A percentile compares a stretch with the other conserved stretches of the same genome.
Evolutionary conservation across 2,329 filamentous ascomycete genomes (phyloP).

Genomic region (Elsinoe fawcettii): DNA sequence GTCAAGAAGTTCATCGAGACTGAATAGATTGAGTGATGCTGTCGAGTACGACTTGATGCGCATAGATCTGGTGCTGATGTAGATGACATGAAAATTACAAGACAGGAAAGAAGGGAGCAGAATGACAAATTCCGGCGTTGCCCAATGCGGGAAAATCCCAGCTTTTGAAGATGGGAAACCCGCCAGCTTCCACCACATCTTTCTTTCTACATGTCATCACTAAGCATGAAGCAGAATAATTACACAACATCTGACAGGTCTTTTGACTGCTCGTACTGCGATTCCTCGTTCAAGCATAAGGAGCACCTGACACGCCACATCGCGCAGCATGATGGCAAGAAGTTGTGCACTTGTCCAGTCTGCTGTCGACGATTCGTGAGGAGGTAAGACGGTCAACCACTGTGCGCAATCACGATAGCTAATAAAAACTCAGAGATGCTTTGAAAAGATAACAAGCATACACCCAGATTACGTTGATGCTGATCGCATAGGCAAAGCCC

Average conservation of each 20-base stretch:
- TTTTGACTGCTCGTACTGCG: background rate
- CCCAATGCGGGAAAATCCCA: too few species aligned
- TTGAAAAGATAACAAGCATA: background rate
- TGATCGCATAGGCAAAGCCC: background rate
- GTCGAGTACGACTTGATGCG: background rate
- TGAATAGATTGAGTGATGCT: background rate
- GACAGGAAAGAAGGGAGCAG: too few species aligned
- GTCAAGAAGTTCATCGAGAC: conserved; percentile 20
- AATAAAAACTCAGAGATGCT: background rate
- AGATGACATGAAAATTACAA: too few species aligned
- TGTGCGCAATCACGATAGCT: background rate
- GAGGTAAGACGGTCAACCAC: background rate
- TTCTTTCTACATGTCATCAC: background rate
- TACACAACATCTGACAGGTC: background rate
- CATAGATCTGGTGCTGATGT: too few species aligned
- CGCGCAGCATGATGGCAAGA: background rate
- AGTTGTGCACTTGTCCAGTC: background rate
- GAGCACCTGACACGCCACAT: background rate
- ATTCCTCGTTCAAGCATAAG: background rate
- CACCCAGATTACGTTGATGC: background rate
- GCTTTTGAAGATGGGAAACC: background rate
- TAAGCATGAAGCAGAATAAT: background rate
- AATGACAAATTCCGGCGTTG: too few species aligned
- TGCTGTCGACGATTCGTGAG: background rate
- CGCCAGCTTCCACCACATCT: background rate